A percentile compares a stretch with the other conserved stretches of the same genome.
phyloP scores from a whole-genome alignment of 2,329 filamentous ascomycete species.

The Rhynchosporium agropyri region DNA sequence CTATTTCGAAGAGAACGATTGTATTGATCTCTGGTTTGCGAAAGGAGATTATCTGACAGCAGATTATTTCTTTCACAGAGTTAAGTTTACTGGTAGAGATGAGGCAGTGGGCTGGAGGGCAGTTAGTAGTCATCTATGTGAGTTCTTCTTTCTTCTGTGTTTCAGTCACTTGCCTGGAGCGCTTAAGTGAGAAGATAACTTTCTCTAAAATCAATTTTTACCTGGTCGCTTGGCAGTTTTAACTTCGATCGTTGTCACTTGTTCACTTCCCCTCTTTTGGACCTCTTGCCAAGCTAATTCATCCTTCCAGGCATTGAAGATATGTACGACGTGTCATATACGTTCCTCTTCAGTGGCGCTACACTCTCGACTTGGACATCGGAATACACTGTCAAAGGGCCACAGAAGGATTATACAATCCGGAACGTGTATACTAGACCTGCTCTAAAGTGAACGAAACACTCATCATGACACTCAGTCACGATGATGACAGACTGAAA shows the following conservation, averaged over 20 bases:
- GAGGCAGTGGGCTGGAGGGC: slow-evolving; percentile 54
- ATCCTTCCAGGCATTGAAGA: slow-evolving; percentile 54
- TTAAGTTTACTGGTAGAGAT: slow-evolving; percentile 55
- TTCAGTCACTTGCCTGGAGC: not conserved
- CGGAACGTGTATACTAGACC: slow-evolving; percentile 51
- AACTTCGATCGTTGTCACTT: too few relatives aligned
- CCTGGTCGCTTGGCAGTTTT: too few relatives aligned
- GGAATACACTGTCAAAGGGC: slow-evolving; percentile 68
- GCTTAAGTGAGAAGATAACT: not conserved
- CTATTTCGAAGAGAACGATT: slow-evolving; percentile 62
- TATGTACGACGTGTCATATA: slow-evolving; percentile 70
- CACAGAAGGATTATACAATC: slow-evolving; percentile 73
- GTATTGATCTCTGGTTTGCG: slow-evolving; percentile 73
- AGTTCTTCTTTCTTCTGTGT: slow-evolving; percentile 11
- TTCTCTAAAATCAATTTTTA: too few relatives aligned
- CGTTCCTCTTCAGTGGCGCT: slow-evolving; percentile 64
- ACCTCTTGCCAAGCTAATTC: not conserved
- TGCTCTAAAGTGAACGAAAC: not conserved
- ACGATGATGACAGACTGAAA: too few relatives aligned
- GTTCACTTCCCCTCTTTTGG: not conserved
- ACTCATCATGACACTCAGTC: too few relatives aligned
- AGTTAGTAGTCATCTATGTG: slow-evolving; percentile 68
- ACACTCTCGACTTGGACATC: slow-evolving; percentile 61
- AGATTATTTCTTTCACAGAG: slow-evolving; percentile 75
- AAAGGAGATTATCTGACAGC: slow-evolving; percentile 62